Conservation (phyloP, 345 rosid species). For the Iberis pinnata region DNA sequence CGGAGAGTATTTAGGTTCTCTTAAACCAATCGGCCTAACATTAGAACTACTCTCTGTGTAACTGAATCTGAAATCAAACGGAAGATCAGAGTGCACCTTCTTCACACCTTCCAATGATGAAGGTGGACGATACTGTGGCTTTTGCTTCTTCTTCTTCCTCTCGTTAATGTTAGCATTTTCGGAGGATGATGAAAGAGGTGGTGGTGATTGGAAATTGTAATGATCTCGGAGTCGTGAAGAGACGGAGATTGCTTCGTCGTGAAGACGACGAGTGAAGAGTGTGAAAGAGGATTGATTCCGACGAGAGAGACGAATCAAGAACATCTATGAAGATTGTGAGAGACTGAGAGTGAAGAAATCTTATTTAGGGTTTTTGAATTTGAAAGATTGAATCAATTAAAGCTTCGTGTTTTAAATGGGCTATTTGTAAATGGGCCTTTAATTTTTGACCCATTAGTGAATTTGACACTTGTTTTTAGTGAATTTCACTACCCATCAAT, state of each 20-base stretch:
- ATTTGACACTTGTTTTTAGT: too few species aligned
- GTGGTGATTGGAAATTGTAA: conserved; percentile 67
- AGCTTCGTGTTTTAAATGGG: too few species aligned
- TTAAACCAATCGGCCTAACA: conserved; percentile 75
- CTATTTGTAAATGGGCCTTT: too few species aligned
- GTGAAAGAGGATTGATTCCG: conserved; percentile 26
- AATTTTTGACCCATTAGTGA: too few species aligned
- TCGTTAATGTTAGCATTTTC: conserved; percentile 25
- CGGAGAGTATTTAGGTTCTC: conserved; percentile 94
- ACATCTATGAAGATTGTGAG: conserved; percentile 24
- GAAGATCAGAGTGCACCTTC: conserved; percentile 47
- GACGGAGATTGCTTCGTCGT: conserved; percentile 12
- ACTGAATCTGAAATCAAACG: conserved; percentile 81
- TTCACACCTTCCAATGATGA: conserved; percentile 67
- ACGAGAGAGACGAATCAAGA: conserved; percentile 47
- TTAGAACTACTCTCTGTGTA: conserved; percentile 69
- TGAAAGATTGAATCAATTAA: too few species aligned
- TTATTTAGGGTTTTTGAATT: too few species aligned
- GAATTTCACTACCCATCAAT: too few species aligned
- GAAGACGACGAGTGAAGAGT: conserved; percentile 38
- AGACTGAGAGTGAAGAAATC: too few species aligned
- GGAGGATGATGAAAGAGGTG: conserved; percentile 41
- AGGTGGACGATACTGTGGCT: conserved; percentile 78
- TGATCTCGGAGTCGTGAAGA: conserved; percentile 54
- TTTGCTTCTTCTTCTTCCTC: conserved; percentile 32